Conservation (phyloP, 139 green algal genomes). For the Limnomonas spitsbergensis region DNA sequence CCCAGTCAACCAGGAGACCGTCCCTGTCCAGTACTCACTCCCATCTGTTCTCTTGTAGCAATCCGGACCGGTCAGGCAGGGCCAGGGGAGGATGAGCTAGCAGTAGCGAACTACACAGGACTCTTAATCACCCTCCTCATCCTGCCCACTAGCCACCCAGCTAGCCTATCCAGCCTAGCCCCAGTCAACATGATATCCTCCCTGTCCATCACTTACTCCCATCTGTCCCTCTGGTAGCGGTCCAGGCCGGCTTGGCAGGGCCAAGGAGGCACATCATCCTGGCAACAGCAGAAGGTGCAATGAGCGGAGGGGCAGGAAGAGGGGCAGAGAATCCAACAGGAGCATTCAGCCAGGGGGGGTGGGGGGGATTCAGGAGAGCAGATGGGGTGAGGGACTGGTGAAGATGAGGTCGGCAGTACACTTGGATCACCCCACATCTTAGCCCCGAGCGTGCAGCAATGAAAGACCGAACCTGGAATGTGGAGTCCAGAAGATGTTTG, state of each 20-base stretch:
- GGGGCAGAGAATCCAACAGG: neutral
- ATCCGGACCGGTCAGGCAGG: neutral
- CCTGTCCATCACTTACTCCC: conserved; percentile 15
- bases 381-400: neutral
- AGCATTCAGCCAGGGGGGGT: neutral
- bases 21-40: too few species aligned
- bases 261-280: conserved; percentile 3
- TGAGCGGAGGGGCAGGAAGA: neutral
- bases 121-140: too few species aligned
- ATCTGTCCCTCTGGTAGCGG: conserved; percentile 16
- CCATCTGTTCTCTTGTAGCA: neutral
- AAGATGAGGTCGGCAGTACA: neutral
- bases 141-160: neutral
- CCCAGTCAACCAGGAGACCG: too few species aligned
- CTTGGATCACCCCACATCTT: neutral
- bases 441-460: neutral
- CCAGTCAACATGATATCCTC: neutral
- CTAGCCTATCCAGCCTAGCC: neutral
- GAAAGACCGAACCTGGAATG: too few species aligned
- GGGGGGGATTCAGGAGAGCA: neutral
- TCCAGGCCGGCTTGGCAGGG: conserved; percentile 12
- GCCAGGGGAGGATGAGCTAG: too few species aligned
- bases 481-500: too few species aligned
- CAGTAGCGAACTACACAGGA: too few species aligned
- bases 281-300: conserved; percentile 2